Evolutionary conservation across 805 yeast species (phyloP).

Genomic region (Brettanomyces custersianus): DNA sequence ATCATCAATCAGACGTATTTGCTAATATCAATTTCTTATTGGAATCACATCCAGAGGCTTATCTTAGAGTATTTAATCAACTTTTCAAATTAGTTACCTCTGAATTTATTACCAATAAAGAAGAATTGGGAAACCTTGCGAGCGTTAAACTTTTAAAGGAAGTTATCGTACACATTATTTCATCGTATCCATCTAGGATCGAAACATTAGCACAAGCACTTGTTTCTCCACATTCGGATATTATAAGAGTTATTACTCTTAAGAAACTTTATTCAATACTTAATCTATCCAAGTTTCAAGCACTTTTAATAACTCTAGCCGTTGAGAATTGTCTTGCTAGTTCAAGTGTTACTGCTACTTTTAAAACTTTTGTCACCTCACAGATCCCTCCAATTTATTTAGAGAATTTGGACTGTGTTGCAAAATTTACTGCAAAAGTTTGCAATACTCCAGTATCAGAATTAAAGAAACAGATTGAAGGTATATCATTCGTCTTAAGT

Average conservation of each 20-base stretch:
- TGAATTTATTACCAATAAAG: constrained; percentile 10
- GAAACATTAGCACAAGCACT: constrained; percentile 8
- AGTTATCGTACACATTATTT: neutral
- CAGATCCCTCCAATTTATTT: constrained; percentile 19
- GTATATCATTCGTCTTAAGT: constrained; percentile 13
- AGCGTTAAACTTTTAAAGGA: neutral
- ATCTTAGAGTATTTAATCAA: constrained; percentile 24
- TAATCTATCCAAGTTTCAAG: constrained; percentile 17
- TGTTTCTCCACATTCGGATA: constrained; percentile 17
- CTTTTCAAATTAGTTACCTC: constrained; percentile 22
- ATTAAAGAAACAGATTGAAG: constrained; percentile 2
- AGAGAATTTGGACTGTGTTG: constrained; percentile 20
- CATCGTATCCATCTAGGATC: constrained; percentile 6
- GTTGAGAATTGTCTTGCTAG: constrained; percentile 14
- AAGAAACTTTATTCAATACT: constrained; percentile 22
- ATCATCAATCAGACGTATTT: constrained; percentile 30
- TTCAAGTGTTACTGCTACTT: constrained; percentile 2
- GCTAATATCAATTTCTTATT: constrained; percentile 41
- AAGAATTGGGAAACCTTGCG: neutral
- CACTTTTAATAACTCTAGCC: constrained; percentile 18
- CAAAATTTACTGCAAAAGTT: constrained; percentile 17
- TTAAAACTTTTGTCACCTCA: no score
- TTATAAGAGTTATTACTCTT: constrained; percentile 22
- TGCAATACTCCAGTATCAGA: constrained; percentile 7
- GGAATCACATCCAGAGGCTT: constrained; percentile 26